A percentile compares a stretch with the other conserved stretches of the same genome.
Conservation (phyloP, 2,329 filamentous ascomycete genomes). For the Fusarium mundagurra region DNA sequence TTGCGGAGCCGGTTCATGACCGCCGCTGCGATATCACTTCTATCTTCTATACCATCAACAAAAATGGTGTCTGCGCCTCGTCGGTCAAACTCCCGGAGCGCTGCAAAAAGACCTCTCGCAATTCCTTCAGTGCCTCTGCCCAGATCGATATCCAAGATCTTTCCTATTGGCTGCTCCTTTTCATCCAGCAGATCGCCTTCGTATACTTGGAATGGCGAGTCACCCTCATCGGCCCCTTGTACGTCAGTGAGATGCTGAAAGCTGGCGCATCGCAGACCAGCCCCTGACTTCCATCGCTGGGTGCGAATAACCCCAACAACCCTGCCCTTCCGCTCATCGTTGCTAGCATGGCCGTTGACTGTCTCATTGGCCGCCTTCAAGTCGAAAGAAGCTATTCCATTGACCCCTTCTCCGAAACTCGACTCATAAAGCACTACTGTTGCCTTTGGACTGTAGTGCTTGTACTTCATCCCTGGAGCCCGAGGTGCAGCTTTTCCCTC, state of each 20-base stretch:
- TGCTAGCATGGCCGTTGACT: slow-evolving; percentile 37
- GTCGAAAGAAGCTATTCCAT: slow-evolving; percentile 51
- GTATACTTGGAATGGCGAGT: slow-evolving; percentile 53
- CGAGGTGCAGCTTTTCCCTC: slow-evolving; percentile 73
- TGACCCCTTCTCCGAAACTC: slow-evolving; percentile 47
- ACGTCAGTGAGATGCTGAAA: slow-evolving; percentile 35
- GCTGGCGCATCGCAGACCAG: slow-evolving; percentile 50
- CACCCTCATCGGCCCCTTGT: slow-evolving; percentile 39
- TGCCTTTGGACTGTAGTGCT: slow-evolving; percentile 94
- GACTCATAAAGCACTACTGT: slow-evolving; percentile 84
- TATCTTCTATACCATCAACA: slow-evolving; percentile 86
- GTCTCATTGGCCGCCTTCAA: slow-evolving; percentile 39
- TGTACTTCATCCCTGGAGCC: slow-evolving; percentile 98
- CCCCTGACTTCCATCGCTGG: slow-evolving; percentile 59
- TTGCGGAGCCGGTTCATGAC: slow-evolving; percentile 87
- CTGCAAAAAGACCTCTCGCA: slow-evolving; percentile 87
- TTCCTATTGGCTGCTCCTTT: slow-evolving; percentile 49
- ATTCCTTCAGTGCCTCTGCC: slow-evolving; percentile 77
- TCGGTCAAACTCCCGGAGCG: slow-evolving; percentile 84
- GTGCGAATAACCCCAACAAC: slow-evolving; percentile 67
- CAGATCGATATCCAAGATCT: slow-evolving; percentile 75
- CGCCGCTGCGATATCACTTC: slow-evolving; percentile 84
- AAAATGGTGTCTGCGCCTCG: slow-evolving; percentile 83
- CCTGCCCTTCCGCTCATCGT: slow-evolving; percentile 28
- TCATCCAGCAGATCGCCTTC: slow-evolving; percentile 52